Conservation (phyloP, 2,329 filamentous ascomycete genomes). For the Rutstroemia sydowiana region DNA sequence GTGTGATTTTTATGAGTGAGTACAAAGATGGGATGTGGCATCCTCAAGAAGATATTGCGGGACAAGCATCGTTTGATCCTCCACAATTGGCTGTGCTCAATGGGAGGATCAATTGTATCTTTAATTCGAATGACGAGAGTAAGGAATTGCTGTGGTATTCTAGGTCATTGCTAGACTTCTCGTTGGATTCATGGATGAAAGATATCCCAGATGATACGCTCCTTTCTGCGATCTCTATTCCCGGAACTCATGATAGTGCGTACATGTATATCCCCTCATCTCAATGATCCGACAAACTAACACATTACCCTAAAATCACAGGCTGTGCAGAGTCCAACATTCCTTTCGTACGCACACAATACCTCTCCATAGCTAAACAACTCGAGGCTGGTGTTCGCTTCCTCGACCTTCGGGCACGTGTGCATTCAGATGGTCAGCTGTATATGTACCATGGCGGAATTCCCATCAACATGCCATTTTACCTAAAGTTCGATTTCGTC, state of each 20-base stretch:
- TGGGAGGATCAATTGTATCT: conserved; percentile 31
- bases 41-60: conserved; percentile 18
- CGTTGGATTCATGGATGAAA: conserved; percentile 54
- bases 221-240: conserved; percentile 59
- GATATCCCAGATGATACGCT: conserved; percentile 48
- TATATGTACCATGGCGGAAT: conserved; percentile 65
- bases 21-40: conserved; percentile 20
- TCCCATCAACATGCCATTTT: conserved; percentile 57
- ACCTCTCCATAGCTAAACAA: conserved; percentile 53
- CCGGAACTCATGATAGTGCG: conserved; percentile 61
- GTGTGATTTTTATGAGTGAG: conserved; percentile 19
- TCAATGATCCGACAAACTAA: neutral
- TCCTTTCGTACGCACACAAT: conserved; percentile 67
- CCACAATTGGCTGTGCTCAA: conserved; percentile 25
- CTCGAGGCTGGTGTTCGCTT: conserved; percentile 66
- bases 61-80: conserved; percentile 18
- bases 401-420: conserved; percentile 59
- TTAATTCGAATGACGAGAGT: conserved; percentile 26
- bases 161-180: conserved; percentile 28
- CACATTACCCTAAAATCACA: neutral
- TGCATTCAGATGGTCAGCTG: conserved; percentile 45
- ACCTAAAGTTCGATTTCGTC: conserved; percentile 53
- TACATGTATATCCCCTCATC: too few relatives aligned
- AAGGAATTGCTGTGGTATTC: conserved; percentile 33
- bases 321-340: conserved; percentile 43